Evolutionary conservation across 345 rosid species (phyloP), one percentile per base, ranked within the genome.

Genomic region (Lagerstroemia speciosa): DNA sequence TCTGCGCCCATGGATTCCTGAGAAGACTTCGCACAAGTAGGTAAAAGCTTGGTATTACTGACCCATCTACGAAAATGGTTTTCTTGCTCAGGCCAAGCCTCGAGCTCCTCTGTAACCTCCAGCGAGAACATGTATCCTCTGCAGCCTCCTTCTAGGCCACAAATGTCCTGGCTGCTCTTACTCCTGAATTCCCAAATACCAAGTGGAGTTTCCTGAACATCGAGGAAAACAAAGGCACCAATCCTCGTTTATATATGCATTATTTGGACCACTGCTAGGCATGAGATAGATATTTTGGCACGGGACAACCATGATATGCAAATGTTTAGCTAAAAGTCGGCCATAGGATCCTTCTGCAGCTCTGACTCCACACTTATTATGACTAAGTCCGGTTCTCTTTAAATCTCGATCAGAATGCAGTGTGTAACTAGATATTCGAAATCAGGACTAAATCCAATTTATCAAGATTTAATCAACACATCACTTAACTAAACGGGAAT

Each of bases 91-190:
- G 98, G 98, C 98, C 97, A 92, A 1, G 72, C 77, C 27, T 84
- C 85, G 20, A 92, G 96, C 80, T 87, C 90, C 71, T 90, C 83
- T 2, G 91, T 87, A 26, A 92, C 98, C 75, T 90, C 77, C 70
- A 87, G n/a, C 12, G 86, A 80, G 75, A 84, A 87, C 92, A 87
- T 81, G 65, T 77, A 78, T 1, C 92, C 92, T 78, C 74, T 80
- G 72, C 92, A 87, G 38, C 92, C 77, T 53, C 89, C 88, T 58
- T 63, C 79, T 27, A 26, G 71, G 64, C 78, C 71, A 73, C 78
- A 64, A 38, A 74, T 66, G 7, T 70, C 70, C 74, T 78, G 74
- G 17, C 72, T 83, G 78, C 92, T 83, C 83, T 87, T 87, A 79
- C 92, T 87, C 53, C 86, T 71, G 33, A 87, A 87, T 66, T 80